phyloP scores from a whole-genome alignment of 2,329 filamentous ascomycete genomes.

The Colletotrichum falcatum region DNA sequence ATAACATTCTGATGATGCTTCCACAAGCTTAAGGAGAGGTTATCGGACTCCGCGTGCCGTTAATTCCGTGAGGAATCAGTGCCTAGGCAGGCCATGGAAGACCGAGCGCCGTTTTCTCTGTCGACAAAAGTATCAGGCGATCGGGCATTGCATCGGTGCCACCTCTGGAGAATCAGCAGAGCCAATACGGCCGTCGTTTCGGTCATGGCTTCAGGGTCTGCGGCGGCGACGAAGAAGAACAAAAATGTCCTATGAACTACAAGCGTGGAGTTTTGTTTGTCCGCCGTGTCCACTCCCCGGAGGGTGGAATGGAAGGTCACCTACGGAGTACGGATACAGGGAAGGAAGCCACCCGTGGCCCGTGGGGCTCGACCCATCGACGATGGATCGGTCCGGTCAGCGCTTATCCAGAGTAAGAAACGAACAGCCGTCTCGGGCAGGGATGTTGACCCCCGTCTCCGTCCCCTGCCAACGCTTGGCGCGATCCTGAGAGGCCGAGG shows the following conservation, averaged over 20 bases:
- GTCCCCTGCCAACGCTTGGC: slow-evolving; percentile 29
- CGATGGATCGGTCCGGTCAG: slow-evolving; percentile 19
- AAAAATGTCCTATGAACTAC: background rate
- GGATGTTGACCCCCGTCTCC: slow-evolving; percentile 9
- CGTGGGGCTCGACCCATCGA: slow-evolving; percentile 17
- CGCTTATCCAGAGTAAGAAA: slow-evolving; percentile 32
- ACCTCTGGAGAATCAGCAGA: background rate
- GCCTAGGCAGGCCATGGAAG: no score
- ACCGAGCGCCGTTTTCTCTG: slow-evolving; percentile 51
- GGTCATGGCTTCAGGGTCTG: slow-evolving; percentile 14
- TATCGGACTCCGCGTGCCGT: no score
- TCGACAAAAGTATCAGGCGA: slow-evolving; percentile 50
- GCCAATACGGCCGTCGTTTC: background rate
- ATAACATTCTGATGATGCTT: no score
- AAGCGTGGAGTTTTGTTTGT: slow-evolving; percentile 25
- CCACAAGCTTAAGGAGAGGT: no score
- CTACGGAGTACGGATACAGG: no score
- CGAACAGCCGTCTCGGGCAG: slow-evolving; percentile 2
- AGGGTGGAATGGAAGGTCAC: no score
- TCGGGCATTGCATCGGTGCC: slow-evolving; percentile 44
- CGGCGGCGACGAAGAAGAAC: slow-evolving; percentile 19
- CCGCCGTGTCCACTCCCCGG: no score
- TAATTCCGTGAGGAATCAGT: no score
- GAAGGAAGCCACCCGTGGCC: slow-evolving; percentile 32
- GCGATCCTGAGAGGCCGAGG: slow-evolving; percentile 1